phyloP scores from a whole-genome alignment of 345 rosid genomes.

The Euphorbia tirucalli region DNA sequence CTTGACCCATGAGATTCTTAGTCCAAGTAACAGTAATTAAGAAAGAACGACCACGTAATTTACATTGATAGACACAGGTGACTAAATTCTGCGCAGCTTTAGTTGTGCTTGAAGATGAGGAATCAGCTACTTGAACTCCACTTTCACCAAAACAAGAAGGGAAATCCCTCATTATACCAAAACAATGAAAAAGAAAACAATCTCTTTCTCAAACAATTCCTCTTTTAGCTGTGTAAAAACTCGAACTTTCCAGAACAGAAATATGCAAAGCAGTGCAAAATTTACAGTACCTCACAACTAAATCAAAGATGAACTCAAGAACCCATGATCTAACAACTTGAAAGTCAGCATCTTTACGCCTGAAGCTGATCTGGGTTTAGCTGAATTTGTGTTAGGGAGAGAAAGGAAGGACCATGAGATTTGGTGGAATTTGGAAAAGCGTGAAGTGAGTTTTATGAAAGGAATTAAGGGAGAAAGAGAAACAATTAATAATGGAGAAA shows the following conservation, averaged over 20 bases:
- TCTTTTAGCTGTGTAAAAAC: slow-evolving; percentile 6
- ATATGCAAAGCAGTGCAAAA: not conserved
- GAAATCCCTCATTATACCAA: slow-evolving; percentile 70
- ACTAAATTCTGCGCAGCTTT: slow-evolving; percentile 78
- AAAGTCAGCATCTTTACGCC: slow-evolving; percentile 23
- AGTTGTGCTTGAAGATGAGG: slow-evolving; percentile 54
- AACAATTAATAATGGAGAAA: not conserved
- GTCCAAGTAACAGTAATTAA: slow-evolving; percentile 81
- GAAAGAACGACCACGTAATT: slow-evolving; percentile 52
- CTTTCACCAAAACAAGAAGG: slow-evolving; percentile 97
- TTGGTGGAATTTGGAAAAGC: slow-evolving; percentile 26
- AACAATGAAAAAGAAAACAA: not conserved
- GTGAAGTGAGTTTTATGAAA: slow-evolving; percentile 6
- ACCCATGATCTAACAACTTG: slow-evolving; percentile 36
- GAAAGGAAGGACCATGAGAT: no score
- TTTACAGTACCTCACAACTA: slow-evolving; percentile 26
- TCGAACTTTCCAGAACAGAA: not conserved
- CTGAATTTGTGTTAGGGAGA: slow-evolving; percentile 5
- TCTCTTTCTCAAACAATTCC: slow-evolving; percentile 3
- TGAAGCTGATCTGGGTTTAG: slow-evolving; percentile 29
- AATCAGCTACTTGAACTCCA: slow-evolving; percentile 90
- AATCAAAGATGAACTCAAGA: slow-evolving; percentile 28
- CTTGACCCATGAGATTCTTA: slow-evolving; percentile 83
- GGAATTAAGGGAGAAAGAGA: slow-evolving; percentile 3
- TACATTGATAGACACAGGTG: slow-evolving; percentile 71